phyloP scores from a whole-genome alignment of 805 yeast genomes.

The Hanseniaspora hatyaiensis region DNA sequence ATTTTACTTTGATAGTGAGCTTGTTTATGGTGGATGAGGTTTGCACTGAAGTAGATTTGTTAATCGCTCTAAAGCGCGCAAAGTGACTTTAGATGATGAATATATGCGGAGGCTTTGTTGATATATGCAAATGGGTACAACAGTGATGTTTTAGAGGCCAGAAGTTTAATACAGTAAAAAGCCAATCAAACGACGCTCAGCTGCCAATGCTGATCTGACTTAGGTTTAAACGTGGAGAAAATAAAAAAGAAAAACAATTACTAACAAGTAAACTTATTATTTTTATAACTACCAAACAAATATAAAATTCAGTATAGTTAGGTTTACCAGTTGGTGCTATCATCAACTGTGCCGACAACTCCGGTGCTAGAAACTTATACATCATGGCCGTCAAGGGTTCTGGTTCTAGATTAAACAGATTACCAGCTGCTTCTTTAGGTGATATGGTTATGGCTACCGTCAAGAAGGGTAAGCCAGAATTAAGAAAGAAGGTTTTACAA shows the following conservation, averaged over 20 bases:
- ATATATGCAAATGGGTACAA: too few species aligned
- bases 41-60: too few species aligned
- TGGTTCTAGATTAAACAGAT: constrained; percentile 99
- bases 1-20: too few species aligned
- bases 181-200: too few species aligned
- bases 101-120: too few species aligned
- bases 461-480: constrained; percentile 99
- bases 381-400: constrained; percentile 96
- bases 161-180: too few species aligned
- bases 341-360: constrained; percentile 99
- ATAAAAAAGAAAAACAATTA: neutral
- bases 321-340: constrained; percentile 99
- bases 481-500: constrained; percentile 99
- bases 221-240: neutral
- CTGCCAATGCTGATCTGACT: too few species aligned
- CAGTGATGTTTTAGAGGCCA: too few species aligned
- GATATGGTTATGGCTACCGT: constrained; percentile 99
- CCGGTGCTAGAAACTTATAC: constrained; percentile 99
- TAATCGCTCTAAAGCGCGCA: too few species aligned
- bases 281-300: constrained; percentile 1
- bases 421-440: constrained; percentile 99
- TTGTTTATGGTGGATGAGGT: too few species aligned
- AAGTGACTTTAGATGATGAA: too few species aligned
- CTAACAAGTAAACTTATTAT: constrained; percentile 13
- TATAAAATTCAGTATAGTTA: constrained; percentile 41